A percentile compares a stretch with the other conserved stretches of the same genome.
phyloP scores from a whole-genome alignment of 2,329 filamentous ascomycete species.

The Ophiostoma ips region DNA sequence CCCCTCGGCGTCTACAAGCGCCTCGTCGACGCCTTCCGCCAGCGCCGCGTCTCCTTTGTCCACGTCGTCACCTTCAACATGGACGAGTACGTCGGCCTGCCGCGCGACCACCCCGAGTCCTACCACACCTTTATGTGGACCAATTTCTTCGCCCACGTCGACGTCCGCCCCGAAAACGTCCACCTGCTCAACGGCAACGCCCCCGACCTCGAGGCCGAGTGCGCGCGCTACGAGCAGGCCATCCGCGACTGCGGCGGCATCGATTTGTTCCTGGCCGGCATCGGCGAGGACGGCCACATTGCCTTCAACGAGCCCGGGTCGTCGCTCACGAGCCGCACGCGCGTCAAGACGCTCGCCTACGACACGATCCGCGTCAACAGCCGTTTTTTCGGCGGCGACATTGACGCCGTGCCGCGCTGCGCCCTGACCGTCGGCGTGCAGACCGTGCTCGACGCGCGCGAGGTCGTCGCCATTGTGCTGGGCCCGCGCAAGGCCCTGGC shows the following conservation, averaged over 20 bases:
- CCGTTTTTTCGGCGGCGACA: constrained; percentile 54
- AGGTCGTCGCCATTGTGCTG: constrained; percentile 61
- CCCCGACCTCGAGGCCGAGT: constrained; percentile 53
- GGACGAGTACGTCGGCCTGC: constrained; percentile 64
- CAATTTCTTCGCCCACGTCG: constrained; percentile 63
- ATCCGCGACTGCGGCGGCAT: constrained; percentile 58
- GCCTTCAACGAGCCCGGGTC: constrained; percentile 73
- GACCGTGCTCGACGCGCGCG: constrained; percentile 50
- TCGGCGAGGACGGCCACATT: constrained; percentile 66
- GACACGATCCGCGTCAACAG: constrained; percentile 67
- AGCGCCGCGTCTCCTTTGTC: constrained; percentile 35
- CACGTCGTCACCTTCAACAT: constrained; percentile 60
- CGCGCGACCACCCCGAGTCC: constrained; percentile 59
- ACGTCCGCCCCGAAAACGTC: constrained; percentile 54
- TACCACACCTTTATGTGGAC: constrained; percentile 78
- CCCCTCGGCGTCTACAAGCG: constrained; percentile 56
- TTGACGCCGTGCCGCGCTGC: constrained; percentile 53
- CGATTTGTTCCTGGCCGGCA: constrained; percentile 63
- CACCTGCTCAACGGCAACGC: constrained; percentile 65
- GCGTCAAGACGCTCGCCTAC: constrained; percentile 65
- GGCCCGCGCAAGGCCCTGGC: constrained; percentile 61
- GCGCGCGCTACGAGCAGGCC: constrained; percentile 56
- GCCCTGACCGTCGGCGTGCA: constrained; percentile 49
- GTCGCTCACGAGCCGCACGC: constrained; percentile 52
- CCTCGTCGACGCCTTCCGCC: constrained; percentile 48